phyloP scores from a whole-genome alignment of 2,329 filamentous ascomycete species.

The Arthrobotrys pseudoclavata region DNA sequence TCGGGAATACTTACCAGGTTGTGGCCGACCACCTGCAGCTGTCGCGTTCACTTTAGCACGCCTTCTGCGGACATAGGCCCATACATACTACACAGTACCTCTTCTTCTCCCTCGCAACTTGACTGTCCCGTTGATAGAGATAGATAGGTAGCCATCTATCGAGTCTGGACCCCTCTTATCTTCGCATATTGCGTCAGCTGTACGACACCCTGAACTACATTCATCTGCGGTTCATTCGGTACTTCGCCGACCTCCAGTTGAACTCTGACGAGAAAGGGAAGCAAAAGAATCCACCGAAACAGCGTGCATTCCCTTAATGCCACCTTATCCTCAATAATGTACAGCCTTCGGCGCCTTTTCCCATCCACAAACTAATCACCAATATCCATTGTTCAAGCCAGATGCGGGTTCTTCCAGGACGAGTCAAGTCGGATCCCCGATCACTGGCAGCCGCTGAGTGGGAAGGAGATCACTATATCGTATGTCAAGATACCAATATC shows the following conservation, averaged over 20 bases:
- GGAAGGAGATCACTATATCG: conserved; percentile 65
- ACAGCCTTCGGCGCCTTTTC: conserved; percentile 3
- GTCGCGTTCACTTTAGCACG: conserved; percentile 23
- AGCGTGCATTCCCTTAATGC: conserved; percentile 33
- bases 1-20: conserved; percentile 49
- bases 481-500: conserved; percentile 20
- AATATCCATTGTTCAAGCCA: conserved; percentile 14
- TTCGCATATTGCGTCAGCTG: conserved; percentile 32
- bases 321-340: conserved; percentile 37
- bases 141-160: background rate
- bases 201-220: background rate
- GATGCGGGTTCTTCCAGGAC: conserved; percentile 67
- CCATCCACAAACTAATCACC: conserved; percentile 33
- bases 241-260: background rate
- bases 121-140: background rate
- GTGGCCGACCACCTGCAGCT: conserved; percentile 23
- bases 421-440: conserved; percentile 69
- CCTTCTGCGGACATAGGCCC: background rate
- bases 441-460: conserved; percentile 69
- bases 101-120: background rate
- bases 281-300: background rate
- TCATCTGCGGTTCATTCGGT: background rate
- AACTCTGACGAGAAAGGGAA: background rate
- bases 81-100: background rate
- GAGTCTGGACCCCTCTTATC: conserved; percentile 22